Conservation (phyloP, 1,284 basidiomycete species). For the Cutaneotrichosporon curvatum region DNA sequence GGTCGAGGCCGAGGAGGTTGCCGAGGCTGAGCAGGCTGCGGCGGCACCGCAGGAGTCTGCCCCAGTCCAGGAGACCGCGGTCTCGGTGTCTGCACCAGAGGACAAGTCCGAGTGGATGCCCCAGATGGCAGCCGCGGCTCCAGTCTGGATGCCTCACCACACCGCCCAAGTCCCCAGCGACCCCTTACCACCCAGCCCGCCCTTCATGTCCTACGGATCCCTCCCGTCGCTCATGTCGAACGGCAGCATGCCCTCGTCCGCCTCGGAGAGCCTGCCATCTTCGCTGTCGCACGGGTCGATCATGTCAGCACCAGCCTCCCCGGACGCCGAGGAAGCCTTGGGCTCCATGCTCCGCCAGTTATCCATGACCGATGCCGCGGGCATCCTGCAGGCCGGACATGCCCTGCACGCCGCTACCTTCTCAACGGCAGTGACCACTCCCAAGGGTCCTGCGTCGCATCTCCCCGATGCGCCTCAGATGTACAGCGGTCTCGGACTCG, state of each 20-base stretch:
- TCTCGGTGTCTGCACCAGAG: no score
- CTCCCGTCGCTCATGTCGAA: slow-evolving; percentile 35
- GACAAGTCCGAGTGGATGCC: no score
- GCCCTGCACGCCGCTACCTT: background rate
- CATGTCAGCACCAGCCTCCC: slow-evolving; percentile 7
- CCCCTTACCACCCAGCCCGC: slow-evolving; percentile 19
- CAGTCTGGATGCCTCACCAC: background rate
- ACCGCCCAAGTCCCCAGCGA: background rate
- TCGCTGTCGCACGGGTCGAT: slow-evolving; percentile 15
- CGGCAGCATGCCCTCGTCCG: slow-evolving; percentile 30
- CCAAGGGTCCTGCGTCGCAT: background rate
- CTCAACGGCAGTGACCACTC: background rate
- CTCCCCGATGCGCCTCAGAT: background rate
- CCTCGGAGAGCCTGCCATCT: slow-evolving; percentile 8
- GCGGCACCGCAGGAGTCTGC: no score
- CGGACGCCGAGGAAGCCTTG: slow-evolving; percentile 36
- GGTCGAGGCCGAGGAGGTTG: background rate
- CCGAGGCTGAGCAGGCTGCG: no score
- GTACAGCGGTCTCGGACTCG: slow-evolving; percentile 18
- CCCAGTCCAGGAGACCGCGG: no score
- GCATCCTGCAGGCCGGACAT: background rate
- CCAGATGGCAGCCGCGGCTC: no score
- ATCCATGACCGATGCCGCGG: slow-evolving; percentile 3
- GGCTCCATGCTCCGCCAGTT: slow-evolving; percentile 33
- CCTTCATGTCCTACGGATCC: slow-evolving; percentile 22